Base-by-base conservation (phyloP, 2,329 filamentous ascomycete genomes). In the Diplodia intermedia region DNA sequence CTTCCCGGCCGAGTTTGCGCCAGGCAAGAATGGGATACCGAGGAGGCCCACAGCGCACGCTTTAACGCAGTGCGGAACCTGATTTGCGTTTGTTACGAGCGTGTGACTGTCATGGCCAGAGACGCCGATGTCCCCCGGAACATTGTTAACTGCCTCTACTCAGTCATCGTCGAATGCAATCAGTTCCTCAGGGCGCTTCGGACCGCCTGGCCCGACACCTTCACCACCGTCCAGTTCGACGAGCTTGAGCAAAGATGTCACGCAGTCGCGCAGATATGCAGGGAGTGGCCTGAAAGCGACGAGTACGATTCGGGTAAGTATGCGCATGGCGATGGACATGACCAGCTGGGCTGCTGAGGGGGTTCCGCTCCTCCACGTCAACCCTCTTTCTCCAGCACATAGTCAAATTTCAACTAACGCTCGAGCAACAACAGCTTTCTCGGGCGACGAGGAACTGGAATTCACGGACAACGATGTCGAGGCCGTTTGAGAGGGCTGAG, bases 251-350 rank as follows among this genome's bases (percentile, higher is more conserved):
- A 47, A 14, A 47, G 55, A 26, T 62, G 56, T 49, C 6, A n/a
- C 7, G 33, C 49, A 23, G 49, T 23, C 18, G 66, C 61, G 12
- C 33, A 61, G 15, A 43, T 61, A 7, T 61, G 31, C 40, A 62
- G 36, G 49, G 50, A 49, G 9, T 67, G 66, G 66, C 66, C 66
- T 4, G 66, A 67, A 29, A 61, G 55, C 5, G 66, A 67, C 38
- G 65, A 67, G 4, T 67, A 67, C 18, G 66, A 67, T 15, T 67
- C 66, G 66, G 50, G 66, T 67, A 67, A 67, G 66, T 67, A 54
- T 67, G 18, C 26, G 40, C 47, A 23, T 33, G 23, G 11, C 6
- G 31, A 53, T 40, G 54, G 31, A 31, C 9, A 14, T 55, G 38
- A 36, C 7, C 20, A 60, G 29, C 2, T 20, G 23, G 29, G 31